phyloP scores from a whole-genome alignment of 164 flowering plant species.

The Kingdonia uniflora region DNA sequence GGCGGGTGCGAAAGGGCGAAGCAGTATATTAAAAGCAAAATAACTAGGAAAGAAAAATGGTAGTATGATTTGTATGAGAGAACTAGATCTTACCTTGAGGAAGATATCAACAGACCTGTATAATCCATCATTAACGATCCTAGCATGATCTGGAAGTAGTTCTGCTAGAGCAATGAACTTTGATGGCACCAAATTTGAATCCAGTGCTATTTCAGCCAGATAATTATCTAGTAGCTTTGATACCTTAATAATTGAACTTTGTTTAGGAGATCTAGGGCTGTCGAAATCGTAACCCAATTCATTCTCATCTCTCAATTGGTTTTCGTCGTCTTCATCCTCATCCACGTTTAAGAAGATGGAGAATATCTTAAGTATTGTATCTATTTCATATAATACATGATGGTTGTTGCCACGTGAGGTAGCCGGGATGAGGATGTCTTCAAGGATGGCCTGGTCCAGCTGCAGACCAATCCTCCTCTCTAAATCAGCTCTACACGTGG shows the following conservation, averaged over 20 bases:
- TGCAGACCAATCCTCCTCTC: conserved; percentile 86
- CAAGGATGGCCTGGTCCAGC: conserved; percentile 93
- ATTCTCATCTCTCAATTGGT: conserved; percentile 20
- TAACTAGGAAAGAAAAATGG: not conserved
- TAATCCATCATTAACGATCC: conserved; percentile 56
- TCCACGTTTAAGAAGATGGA: conserved; percentile 79
- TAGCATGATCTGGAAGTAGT: conserved; percentile 84
- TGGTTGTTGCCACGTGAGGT: conserved; percentile 44
- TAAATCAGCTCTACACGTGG: conserved; percentile 67
- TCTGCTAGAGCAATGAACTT: conserved; percentile 71
- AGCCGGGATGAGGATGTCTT: conserved; percentile 82
- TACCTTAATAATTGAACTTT: conserved; percentile 68
- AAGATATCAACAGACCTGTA: conserved; percentile 66
- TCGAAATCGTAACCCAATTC: conserved; percentile 61
- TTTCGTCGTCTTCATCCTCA: conserved; percentile 81
- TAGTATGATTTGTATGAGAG: not conserved
- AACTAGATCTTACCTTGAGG: conserved; percentile 12
- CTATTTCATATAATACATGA: conserved; percentile 61
- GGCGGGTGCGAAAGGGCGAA: no score
- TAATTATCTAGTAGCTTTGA: conserved; percentile 69
- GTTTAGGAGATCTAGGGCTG: conserved; percentile 75
- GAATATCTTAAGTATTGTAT: conserved; percentile 70
- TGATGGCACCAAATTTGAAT: conserved; percentile 48
- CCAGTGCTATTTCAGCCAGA: conserved; percentile 77
- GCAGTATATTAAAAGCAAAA: no score